Evolutionary conservation across 1,139 yeast species (phyloP).

Genomic region (Hemisphaericaspora xylofermentans): DNA sequence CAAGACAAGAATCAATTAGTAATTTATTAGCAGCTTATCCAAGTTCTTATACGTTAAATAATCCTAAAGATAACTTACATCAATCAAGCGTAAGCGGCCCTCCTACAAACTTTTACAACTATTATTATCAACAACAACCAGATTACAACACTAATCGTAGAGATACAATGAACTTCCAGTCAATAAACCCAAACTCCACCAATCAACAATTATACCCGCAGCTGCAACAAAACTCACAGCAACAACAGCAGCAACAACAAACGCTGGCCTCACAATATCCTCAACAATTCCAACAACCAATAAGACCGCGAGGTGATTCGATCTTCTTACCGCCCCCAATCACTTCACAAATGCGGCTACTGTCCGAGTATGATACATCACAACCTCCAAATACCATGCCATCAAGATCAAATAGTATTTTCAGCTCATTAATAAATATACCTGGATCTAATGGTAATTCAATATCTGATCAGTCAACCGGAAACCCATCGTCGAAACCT

Average conservation of each 20-base stretch:
- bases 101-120: neutral
- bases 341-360: conserved; percentile 16
- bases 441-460: conserved; percentile 38
- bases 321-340: conserved; percentile 34
- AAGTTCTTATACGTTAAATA: neutral
- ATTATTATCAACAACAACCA: neutral
- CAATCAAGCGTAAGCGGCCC: conserved; percentile 5
- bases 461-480: conserved; percentile 26
- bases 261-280: conserved; percentile 1
- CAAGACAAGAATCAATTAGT: conserved; percentile 23
- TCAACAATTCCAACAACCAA: conserved; percentile 11
- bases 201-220: conserved; percentile 6
- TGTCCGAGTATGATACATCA: conserved; percentile 8
- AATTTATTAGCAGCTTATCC: conserved; percentile 21
- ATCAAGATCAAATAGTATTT: conserved; percentile 41
- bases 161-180: conserved; percentile 6
- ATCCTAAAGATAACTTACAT: neutral
- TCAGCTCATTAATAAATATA: conserved; percentile 41
- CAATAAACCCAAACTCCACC: conserved; percentile 7
- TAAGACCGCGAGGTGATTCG: conserved; percentile 31
- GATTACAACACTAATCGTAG: conserved; percentile 1
- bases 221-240: conserved; percentile 8
- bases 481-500: conserved; percentile 6
- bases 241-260: conserved; percentile 9
- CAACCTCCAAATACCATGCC: conserved; percentile 1